phyloP scores from a whole-genome alignment of 345 rosid species.

The Acer saccharum region DNA sequence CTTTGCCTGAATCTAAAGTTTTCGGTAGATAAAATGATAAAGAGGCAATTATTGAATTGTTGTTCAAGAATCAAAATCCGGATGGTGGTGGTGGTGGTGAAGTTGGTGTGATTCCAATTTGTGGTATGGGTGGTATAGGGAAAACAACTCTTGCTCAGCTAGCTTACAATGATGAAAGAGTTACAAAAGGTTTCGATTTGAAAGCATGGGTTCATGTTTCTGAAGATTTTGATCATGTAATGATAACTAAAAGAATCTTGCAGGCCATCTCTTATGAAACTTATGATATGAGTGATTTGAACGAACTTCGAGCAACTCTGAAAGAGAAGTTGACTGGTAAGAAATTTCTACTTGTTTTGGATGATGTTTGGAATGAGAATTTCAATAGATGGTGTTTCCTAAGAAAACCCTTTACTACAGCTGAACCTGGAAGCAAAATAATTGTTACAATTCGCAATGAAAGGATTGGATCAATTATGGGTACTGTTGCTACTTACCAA shows the following conservation, averaged over 20 bases:
- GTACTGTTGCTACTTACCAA: neutral
- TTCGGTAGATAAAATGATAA: constrained; percentile 36
- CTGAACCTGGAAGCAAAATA: neutral
- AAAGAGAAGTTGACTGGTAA: neutral
- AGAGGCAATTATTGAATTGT: constrained; percentile 24
- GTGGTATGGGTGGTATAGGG: constrained; percentile 10
- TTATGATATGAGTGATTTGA: neutral
- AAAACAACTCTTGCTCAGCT: constrained; percentile 24
- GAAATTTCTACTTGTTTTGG: constrained; percentile 14
- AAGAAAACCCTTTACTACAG: neutral
- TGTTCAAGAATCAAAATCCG: constrained; percentile 16
- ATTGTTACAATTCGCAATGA: neutral
- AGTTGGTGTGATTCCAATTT: constrained; percentile 14
- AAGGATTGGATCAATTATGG: constrained; percentile 6
- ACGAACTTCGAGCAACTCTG: neutral
- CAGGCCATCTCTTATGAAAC: neutral
- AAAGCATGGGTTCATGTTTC: constrained; percentile 8
- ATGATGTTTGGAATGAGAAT: constrained; percentile 16
- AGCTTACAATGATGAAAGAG: constrained; percentile 11
- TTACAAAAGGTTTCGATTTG: neutral
- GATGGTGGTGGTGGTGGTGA: too few relatives aligned
- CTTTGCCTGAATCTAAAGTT: constrained; percentile 32
- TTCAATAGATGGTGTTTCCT: neutral
- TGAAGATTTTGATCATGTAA: neutral
- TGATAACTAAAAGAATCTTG: neutral